Evolutionary conservation across 305 asterid genomes (phyloP).

Genomic region (Rubia tinctorum): DNA sequence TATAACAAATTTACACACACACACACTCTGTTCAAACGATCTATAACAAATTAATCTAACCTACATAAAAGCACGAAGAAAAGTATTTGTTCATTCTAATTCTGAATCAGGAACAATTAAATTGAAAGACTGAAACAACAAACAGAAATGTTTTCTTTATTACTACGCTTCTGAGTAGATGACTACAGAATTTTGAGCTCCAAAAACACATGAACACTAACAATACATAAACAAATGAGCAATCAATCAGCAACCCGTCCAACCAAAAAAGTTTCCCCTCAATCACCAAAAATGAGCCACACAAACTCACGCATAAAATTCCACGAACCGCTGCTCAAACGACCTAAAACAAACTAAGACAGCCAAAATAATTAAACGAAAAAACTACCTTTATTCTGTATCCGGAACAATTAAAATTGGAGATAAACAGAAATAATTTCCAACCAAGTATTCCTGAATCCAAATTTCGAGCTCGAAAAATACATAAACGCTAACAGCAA

Average conservation of each 20-base stretch:
- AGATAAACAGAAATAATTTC: too few species aligned
- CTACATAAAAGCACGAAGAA: background rate
- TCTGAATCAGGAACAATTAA: background rate
- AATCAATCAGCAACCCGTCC: background rate
- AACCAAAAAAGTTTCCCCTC: background rate
- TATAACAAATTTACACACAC: too few species aligned
- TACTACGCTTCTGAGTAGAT: background rate
- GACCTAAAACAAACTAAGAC: background rate
- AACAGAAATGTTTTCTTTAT: background rate
- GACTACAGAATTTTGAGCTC: background rate
- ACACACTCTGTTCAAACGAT: background rate
- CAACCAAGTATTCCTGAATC: background rate
- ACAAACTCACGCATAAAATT: background rate
- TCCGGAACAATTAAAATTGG: background rate
- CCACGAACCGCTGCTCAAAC: background rate
- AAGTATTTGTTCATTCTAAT: background rate
- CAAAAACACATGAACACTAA: background rate
- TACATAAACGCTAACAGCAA: background rate
- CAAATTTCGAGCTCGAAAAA: background rate
- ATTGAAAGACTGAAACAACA: background rate
- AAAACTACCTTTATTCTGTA: background rate
- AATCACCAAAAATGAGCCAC: background rate
- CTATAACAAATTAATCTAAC: background rate
- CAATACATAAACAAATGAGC: background rate
- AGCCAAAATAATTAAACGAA: background rate